Base-by-base conservation (phyloP, 192 early-diverging fungal genomes). In the Coemansia aciculifera region DNA sequence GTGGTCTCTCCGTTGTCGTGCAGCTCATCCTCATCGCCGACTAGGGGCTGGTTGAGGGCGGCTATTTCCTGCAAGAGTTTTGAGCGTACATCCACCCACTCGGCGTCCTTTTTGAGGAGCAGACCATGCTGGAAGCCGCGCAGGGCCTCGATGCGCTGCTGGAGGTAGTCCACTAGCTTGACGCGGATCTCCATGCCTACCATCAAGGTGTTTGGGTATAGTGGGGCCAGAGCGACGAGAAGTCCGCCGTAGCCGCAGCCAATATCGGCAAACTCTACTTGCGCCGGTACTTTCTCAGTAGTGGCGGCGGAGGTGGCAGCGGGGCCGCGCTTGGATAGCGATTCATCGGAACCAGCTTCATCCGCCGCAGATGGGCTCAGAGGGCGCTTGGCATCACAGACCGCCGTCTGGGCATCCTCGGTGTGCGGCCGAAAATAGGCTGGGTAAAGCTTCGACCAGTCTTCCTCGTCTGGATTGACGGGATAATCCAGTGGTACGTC, bases 111-210 rank as follows among this genome's bases (percentile, higher is more conserved):
- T 57, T 59, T 51, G 23, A 37, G 54, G 8, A 74, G 48, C 42
- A 84, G 60, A n/a, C 34, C 64, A 23, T 73, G 71, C 61, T 93
- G 79, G 69, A 91, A 87, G 11, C 63, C 69, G 32, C 93, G 89
- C 42, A 95, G 79, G 11, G 95, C 98, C 43, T 90, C 85, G 75
- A 99, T 98, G 37, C 93, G 86, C 71, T 91, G 83, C 69, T 90
- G 84, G 5, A 99, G 94, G 72, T 96, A 99, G 59, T 94, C 91
- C 71, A 95, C 88, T 17, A 99, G 94, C 73, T 98, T 96, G 48
- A 89, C 87, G 32, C 98, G 91, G 72, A 99, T 99, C 84, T 99
- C 98, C 97, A 99, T 98, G 59, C 97, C 98, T 27, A 99, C 72
- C 87, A 98, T 97, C 32, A 99, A 83, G 12, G 87, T 95, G 36